These are phyloP conservation scores for Puccinia novopanici DNA, from an alignment of 1,284 basidiomycete genomes.

Conservation along the genomic window DNA sequence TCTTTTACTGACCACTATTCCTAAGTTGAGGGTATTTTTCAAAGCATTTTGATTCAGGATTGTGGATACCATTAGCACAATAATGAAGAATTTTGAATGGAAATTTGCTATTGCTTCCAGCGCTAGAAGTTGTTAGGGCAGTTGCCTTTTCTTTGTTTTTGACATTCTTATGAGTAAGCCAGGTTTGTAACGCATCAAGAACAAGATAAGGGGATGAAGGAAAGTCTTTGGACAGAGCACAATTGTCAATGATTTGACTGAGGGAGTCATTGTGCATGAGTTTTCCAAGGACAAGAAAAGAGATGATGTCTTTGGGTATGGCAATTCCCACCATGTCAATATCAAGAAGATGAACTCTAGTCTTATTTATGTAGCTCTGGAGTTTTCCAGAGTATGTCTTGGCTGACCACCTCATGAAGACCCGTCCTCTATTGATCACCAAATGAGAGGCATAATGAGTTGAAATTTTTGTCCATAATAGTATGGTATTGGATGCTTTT, in stretches of 20 bases:
- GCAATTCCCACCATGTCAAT: background rate
- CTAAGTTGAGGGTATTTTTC: background rate
- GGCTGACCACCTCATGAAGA: background rate
- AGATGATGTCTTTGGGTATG: background rate
- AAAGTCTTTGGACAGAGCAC: background rate
- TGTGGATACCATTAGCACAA: background rate
- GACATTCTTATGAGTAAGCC: background rate
- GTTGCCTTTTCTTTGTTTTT: too few species aligned
- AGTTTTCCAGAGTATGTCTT: background rate
- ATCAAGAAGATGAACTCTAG: background rate
- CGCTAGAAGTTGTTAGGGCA: background rate
- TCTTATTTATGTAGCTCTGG: background rate
- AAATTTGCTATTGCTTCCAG: background rate
- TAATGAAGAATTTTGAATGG: background rate
- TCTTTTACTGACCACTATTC: background rate
- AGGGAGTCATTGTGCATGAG: background rate
- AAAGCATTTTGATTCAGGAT: background rate
- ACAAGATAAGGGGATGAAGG: background rate
- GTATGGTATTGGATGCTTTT: background rate
- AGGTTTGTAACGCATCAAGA: background rate
- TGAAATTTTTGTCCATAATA: background rate
- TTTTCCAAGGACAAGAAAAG: background rate
- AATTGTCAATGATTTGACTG: background rate
- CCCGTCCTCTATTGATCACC: background rate
- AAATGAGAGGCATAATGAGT: conserved; percentile 10